Evolutionary conservation across 2,329 filamentous ascomycete genomes (phyloP), one percentile per base, ranked within the genome.

Genomic region (Thelonectria rubi): DNA sequence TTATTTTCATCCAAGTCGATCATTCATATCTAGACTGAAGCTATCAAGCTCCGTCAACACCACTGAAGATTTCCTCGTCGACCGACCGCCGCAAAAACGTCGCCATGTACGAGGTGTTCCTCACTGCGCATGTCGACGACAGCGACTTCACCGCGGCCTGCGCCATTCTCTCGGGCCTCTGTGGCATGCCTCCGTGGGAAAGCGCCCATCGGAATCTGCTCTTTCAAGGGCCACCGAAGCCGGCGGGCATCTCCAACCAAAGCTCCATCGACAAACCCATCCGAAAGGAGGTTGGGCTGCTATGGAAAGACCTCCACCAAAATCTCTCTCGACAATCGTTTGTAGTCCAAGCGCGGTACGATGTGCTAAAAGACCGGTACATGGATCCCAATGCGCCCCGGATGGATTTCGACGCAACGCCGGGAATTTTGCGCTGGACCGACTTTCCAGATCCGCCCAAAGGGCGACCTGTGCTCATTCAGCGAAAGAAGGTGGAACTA

Each of bases 371-470:
- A 50, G 79, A 84, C 30, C 73, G 73, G 4, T 80, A 85, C 62
- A 81, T 87, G 67, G 80, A 80, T 18, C 72, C 72, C 3, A 62
- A 68, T 11, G 70, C 72, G 2, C 63, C 72, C 0, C 60, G 73
- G 2, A 67, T 72, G 58, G 77, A 82, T 40, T 77, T 83, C 42
- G 80, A 84, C 61, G 68, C 74, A 6, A 71, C 75, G 0, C 76
- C 76, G 0, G 85, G 84, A 17, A 80, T 82, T 3, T 72, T 89
- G 59, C 77, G 82, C 46, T 90, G 86, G 85, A 82, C 78, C 6
- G 87, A 89, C 65, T 79, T 88, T 46, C 87, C 87, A 1, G 87
- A 89, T 63, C 86, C 86, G 15, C 77, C 81, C 1, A 78, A 78
- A 21, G 78, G 77, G 12, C 76, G 79, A n/a, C 78, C 82, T 11